Conservation (phyloP, 495 filamentous ascomycete genomes). For the Tuber melanosporum region DNA sequence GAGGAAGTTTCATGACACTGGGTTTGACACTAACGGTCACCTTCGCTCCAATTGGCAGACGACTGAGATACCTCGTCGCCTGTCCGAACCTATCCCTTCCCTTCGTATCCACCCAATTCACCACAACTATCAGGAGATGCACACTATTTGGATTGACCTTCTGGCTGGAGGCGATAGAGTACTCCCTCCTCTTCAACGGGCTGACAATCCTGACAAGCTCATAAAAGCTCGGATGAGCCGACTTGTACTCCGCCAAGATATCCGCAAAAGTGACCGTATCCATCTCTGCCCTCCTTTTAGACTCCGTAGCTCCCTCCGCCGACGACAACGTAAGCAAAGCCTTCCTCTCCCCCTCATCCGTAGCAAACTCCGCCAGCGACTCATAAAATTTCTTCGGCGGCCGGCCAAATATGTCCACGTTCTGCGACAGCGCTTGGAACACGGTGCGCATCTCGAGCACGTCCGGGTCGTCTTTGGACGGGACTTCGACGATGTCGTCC, state of each 20-base stretch:
- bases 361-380: conserved; percentile 76
- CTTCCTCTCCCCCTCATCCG: conserved; percentile 72
- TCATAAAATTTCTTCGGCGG: conserved; percentile 98
- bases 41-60: conserved; percentile 62
- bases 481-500: conserved; percentile 79
- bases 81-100: conserved; percentile 89
- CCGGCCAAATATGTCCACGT: conserved; percentile 93
- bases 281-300: conserved; percentile 88
- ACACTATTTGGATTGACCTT: conserved; percentile 80
- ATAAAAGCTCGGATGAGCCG: conserved; percentile 81
- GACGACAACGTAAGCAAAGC: conserved; percentile 69
- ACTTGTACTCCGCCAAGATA: conserved; percentile 76
- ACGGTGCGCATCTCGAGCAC: conserved; percentile 85
- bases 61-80: conserved; percentile 79
- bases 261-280: conserved; percentile 92
- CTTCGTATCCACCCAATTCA: conserved; percentile 81
- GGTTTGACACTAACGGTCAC: conserved; percentile 92
- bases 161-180: conserved; percentile 94
- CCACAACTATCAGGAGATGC: conserved; percentile 95
- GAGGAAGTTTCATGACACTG: conserved; percentile 93
- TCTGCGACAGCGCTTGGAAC: conserved; percentile 85
- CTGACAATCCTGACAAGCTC: conserved; percentile 83
- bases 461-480: conserved; percentile 70
- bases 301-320: conserved; percentile 81
- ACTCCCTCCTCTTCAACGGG: conserved; percentile 92